Evolutionary conservation across 345 rosid genomes (phyloP).

Genomic region (Conringia planisiliqua): DNA sequence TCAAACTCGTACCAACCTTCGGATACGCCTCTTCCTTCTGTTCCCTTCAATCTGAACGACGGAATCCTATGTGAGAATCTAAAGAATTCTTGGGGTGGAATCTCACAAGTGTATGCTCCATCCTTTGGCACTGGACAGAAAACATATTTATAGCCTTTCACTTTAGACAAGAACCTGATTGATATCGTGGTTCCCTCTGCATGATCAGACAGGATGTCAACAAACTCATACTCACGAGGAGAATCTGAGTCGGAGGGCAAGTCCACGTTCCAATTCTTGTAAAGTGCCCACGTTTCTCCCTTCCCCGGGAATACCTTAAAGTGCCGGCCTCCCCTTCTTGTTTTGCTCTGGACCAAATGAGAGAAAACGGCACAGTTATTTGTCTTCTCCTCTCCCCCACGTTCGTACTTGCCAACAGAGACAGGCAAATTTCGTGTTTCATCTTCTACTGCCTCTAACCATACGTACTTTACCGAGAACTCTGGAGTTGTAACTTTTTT

Average conservation of each 20-base stretch:
- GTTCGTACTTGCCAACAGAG: constrained; percentile 60
- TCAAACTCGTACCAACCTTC: constrained; percentile 78
- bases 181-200: constrained; percentile 38
- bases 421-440: constrained; percentile 49
- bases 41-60: constrained; percentile 58
- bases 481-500: constrained; percentile 46
- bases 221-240: constrained; percentile 55
- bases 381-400: constrained; percentile 35
- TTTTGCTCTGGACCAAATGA: constrained; percentile 40
- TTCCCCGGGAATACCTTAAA: constrained; percentile 56
- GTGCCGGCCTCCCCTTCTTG: constrained; percentile 26
- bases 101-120: constrained; percentile 24
- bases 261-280: constrained; percentile 60
- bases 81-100: constrained; percentile 45
- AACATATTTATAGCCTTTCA: constrained; percentile 63
- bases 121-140: constrained; percentile 40
- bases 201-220: constrained; percentile 60
- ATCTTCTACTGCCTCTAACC: constrained; percentile 60
- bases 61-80: constrained; percentile 81
- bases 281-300: constrained; percentile 91
- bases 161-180: constrained; percentile 62
- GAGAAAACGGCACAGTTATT: constrained; percentile 52
- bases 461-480: constrained; percentile 53
- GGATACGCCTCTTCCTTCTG: constrained; percentile 60
- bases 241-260: constrained; percentile 52